Conservation (phyloP, 2,329 filamentous ascomycete genomes). For the Hyphodiscus sp. region DNA sequence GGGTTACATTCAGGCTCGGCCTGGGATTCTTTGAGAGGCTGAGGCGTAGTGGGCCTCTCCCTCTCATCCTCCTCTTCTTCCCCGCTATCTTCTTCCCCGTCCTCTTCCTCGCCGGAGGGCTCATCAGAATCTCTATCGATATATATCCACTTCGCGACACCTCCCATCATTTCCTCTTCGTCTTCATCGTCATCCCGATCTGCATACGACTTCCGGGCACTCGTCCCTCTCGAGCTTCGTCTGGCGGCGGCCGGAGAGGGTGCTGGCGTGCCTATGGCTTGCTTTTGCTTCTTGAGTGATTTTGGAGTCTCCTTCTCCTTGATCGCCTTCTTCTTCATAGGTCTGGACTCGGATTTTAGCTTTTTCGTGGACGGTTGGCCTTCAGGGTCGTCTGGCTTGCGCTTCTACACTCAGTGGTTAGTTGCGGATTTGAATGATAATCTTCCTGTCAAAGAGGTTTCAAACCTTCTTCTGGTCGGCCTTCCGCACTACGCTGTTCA, state of each 20-base stretch:
- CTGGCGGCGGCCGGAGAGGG: conserved; percentile 26
- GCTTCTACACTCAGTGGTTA: conserved; percentile 17
- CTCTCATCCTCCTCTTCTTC: conserved; percentile 1
- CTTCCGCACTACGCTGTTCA: conserved; percentile 59
- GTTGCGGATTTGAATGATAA: too few species aligned
- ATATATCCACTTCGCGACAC: conserved; percentile 31
- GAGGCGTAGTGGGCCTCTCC: background rate
- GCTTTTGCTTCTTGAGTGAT: conserved; percentile 21
- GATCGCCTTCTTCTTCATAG: conserved; percentile 23
- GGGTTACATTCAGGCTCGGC: conserved; percentile 18
- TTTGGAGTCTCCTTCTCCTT: conserved; percentile 27
- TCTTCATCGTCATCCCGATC: conserved; percentile 37
- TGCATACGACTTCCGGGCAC: conserved; percentile 30
- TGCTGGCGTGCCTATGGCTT: conserved; percentile 9
- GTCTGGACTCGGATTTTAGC: conserved; percentile 18
- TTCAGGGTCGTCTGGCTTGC: conserved; percentile 24
- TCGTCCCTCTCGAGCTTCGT: conserved; percentile 33
- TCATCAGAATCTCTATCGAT: conserved; percentile 31
- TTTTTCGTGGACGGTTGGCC: conserved; percentile 18
- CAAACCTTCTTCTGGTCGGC: conserved; percentile 53
- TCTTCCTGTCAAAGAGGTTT: too few species aligned
- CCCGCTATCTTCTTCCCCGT: conserved; percentile 3
- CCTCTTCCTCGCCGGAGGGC: conserved; percentile 28
- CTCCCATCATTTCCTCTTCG: conserved; percentile 33
- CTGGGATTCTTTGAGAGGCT: conserved; percentile 1